A percentile compares a stretch with the other conserved stretches of the same genome.
These are phyloP conservation scores for Phaffia australis DNA, from an alignment of 768 basidiomycete species.

Conservation along the genomic window DNA sequence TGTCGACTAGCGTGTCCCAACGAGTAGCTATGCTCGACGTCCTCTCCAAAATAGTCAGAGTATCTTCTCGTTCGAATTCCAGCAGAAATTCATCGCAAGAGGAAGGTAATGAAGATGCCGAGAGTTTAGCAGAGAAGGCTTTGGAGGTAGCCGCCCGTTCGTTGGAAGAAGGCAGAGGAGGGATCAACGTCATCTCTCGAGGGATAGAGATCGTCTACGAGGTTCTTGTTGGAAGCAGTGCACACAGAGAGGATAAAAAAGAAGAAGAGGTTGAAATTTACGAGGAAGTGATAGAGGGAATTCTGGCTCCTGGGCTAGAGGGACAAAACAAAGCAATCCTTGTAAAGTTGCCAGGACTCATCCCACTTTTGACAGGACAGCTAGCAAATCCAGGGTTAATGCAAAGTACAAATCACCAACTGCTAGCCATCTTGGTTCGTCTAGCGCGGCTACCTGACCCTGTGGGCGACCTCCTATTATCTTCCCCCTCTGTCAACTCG, in stretches of 20 bases:
- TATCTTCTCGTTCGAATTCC: too few relatives aligned
- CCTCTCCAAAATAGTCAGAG: conserved; percentile 48
- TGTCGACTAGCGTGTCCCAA: conserved; percentile 75
- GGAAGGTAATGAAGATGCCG: not conserved
- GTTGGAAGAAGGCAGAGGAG: conserved; percentile 14
- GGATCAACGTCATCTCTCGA: conserved; percentile 15
- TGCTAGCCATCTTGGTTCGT: conserved; percentile 30
- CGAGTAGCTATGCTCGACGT: conserved; percentile 69
- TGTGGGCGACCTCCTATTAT: conserved; percentile 38
- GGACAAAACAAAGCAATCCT: too few relatives aligned
- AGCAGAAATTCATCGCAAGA: not conserved
- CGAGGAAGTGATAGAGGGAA: not conserved
- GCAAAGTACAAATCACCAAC: conserved; percentile 28
- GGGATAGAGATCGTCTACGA: conserved; percentile 33
- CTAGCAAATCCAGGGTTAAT: conserved; percentile 29
- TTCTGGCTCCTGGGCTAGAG: too few relatives aligned
- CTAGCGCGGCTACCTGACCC: conserved; percentile 36
- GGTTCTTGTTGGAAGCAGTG: conserved; percentile 24
- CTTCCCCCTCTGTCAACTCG: not conserved
- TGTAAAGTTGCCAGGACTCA: conserved; percentile 8
- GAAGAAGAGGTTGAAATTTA: conserved; percentile 10
- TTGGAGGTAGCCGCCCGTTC: conserved; percentile 18
- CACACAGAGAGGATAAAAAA: not conserved
- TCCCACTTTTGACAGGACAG: conserved; percentile 30
- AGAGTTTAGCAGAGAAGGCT: conserved; percentile 11